Evolutionary conservation across 192 early-diverging fungal genomes (phyloP).

Genomic region (Physocladia obscura): DNA sequence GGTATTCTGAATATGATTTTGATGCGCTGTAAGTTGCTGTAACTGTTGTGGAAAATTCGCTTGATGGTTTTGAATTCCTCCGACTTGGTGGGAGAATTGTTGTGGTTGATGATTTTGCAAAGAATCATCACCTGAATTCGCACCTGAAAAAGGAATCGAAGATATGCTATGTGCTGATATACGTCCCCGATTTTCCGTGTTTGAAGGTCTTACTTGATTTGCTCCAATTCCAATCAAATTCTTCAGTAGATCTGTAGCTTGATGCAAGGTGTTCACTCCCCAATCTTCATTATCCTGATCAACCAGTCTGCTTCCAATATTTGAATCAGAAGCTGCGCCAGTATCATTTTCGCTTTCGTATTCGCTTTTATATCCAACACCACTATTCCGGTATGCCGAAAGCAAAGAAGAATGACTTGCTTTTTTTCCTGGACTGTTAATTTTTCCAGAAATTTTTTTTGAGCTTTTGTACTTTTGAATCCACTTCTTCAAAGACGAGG

Average conservation of each 20-base stretch:
- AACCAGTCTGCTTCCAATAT: background rate
- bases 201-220: background rate
- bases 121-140: no score
- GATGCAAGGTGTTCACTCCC: conserved; percentile 23
- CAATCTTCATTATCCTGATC: conserved; percentile 21
- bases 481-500: conserved; percentile 43
- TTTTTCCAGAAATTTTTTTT: conserved; percentile 31
- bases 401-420: background rate
- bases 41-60: background rate
- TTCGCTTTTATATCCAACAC: conserved; percentile 8
- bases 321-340: background rate
- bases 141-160: no score
- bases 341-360: conserved; percentile 25
- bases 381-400: background rate
- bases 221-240: conserved; percentile 40
- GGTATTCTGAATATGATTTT: background rate
- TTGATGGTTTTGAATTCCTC: background rate
- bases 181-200: no score
- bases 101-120: background rate
- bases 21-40: background rate
- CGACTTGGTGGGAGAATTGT: background rate
- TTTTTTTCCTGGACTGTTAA: conserved; percentile 31
- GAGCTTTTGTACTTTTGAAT: conserved; percentile 37
- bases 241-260: conserved; percentile 37
- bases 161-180: no score